Conservation (phyloP, 768 basidiomycete species). For the Boletus rubescentipes region DNA sequence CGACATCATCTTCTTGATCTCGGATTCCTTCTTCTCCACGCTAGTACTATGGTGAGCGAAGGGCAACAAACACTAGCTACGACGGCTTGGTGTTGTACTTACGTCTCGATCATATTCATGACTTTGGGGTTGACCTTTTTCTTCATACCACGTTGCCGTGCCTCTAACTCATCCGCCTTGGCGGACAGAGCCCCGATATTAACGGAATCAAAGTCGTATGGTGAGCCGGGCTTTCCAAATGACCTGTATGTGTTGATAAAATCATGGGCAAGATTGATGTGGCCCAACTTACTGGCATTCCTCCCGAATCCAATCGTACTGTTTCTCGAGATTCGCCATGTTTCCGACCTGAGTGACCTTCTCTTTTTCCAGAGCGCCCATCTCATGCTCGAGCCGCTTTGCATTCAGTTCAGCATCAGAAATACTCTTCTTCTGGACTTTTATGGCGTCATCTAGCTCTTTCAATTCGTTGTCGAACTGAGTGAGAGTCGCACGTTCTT, state of each 20-base stretch:
- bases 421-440: conserved; percentile 73
- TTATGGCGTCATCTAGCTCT: conserved; percentile 78
- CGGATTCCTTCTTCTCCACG: conserved; percentile 89
- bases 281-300: conserved; percentile 72
- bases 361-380: conserved; percentile 64
- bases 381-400: conserved; percentile 69
- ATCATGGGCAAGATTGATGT: background rate
- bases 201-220: conserved; percentile 73
- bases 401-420: conserved; percentile 63
- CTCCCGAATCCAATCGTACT: conserved; percentile 84
- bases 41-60: conserved; percentile 38
- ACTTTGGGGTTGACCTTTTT: conserved; percentile 96
- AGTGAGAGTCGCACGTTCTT: conserved; percentile 84
- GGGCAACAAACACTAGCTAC: background rate
- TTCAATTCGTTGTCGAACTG: conserved; percentile 89
- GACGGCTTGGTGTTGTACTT: conserved; percentile 21
- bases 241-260: conserved; percentile 44
- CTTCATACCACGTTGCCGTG: conserved; percentile 82
- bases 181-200: conserved; percentile 60
- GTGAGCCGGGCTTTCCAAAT: conserved; percentile 79
- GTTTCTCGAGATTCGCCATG: conserved; percentile 71
- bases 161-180: conserved; percentile 72
- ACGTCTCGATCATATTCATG: conserved; percentile 95
- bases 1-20: conserved; percentile 83
- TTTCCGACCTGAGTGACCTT: conserved; percentile 48